Evolutionary conservation across 257 asterid species (phyloP), one percentile per base, ranked within the genome.

Genomic region (Solanum phureja): DNA sequence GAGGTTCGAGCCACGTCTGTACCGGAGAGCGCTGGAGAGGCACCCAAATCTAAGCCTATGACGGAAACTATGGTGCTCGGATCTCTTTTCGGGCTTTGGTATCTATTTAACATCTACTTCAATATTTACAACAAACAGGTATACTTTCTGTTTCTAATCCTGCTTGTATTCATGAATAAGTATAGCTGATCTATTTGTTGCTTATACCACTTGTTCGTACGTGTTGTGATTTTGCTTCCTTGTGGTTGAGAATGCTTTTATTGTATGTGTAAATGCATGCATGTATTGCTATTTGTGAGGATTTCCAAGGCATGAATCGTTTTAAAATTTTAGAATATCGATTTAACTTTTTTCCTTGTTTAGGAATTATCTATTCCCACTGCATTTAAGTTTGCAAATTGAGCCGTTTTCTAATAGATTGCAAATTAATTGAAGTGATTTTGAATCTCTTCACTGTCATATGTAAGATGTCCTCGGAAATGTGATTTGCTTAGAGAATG

Each of bases 121-220:
- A 97, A 97, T 87, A 95, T 97, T 87, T 96, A 97, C 88, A 96
- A 97, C 91, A 97, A 97, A 87, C 98, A 96, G 98, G 98, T 95
- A 16, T 8, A 4, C 52, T 76, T 46, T 46, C 11, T 75, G 33
- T 38, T 37, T 37, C 19, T 37, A 11, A 5, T 75, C 3, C 33
- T 1, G 11, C 33, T 76, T 40, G 23, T 6, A 23, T n/a, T 40
- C 33, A 37, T 76, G 21, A 23, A 40, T 23, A 76, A 37, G 16
- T 37, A 72, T 3, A 6, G 8, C 84, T 77, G 84, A 77, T 77
- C 62, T 42, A 10, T 11, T 77, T 7, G 84, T 77, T 77, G 8
- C 24, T 7, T 42, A 42, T 40, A n/a, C 83, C 56, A 12, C 23
- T 40, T 76, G 35, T 40, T 76, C 9, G 2, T n/a, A 38, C 35